Evolutionary conservation across 306 rosid species (phyloP).

Genomic region (Prunus armeniaca): DNA sequence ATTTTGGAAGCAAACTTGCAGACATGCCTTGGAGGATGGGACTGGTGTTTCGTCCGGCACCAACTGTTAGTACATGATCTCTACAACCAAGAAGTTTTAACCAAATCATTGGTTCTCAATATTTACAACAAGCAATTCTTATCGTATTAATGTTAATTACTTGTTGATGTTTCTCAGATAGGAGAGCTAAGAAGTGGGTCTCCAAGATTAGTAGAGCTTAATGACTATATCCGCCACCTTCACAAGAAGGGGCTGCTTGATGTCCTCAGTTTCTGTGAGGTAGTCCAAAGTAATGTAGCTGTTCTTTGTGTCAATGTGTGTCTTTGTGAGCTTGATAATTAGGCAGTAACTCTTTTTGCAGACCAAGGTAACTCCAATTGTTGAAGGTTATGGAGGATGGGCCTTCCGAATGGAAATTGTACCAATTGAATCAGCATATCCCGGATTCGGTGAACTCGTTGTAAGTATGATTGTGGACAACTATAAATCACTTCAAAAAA

Average conservation of each 20-base stretch:
- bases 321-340: conserved; percentile 33
- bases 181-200: conserved; percentile 98
- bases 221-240: conserved; percentile 75
- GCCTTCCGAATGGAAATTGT: conserved; percentile 93
- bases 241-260: conserved; percentile 80
- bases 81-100: conserved; percentile 1
- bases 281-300: conserved; percentile 25
- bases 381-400: conserved; percentile 99
- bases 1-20: conserved; percentile 98
- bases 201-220: conserved; percentile 73
- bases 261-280: conserved; percentile 98
- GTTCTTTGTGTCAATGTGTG: not conserved
- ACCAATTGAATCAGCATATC: conserved; percentile 96
- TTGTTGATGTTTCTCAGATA: conserved; percentile 53
- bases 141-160: conserved; percentile 6
- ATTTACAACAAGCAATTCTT: not conserved
- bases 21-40: conserved; percentile 99
- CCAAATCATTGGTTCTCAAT: conserved; percentile 5
- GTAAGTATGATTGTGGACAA: conserved; percentile 54
- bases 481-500: not conserved
- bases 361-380: conserved; percentile 98
- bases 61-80: conserved; percentile 60
- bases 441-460: conserved; percentile 94
- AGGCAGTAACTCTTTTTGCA: conserved; percentile 38
- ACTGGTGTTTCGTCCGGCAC: conserved; percentile 85